Conservation (phyloP, 345 rosid genomes). For the Rhodamnia rubescens region DNA sequence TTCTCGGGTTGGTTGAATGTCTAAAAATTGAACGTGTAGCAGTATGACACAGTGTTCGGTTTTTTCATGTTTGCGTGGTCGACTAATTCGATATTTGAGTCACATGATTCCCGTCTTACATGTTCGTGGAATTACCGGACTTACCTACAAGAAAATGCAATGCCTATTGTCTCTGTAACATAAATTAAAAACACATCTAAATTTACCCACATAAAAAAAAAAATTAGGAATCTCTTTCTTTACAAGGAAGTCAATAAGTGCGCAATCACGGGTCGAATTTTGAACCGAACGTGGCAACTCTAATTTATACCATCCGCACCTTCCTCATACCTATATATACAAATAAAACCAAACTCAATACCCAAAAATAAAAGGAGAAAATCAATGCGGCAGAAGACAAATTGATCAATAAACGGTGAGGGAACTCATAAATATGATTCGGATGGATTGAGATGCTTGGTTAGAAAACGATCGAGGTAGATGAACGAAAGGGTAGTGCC, state of each 20-base stretch:
- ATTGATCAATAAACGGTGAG: neutral
- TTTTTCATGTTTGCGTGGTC: neutral
- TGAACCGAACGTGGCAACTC: neutral
- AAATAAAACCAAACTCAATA: neutral
- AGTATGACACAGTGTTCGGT: accelerated
- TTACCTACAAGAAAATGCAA: neutral
- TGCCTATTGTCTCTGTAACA: neutral
- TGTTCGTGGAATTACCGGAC: neutral
- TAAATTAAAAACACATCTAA: neutral
- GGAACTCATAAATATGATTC: neutral
- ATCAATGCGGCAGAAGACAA: neutral
- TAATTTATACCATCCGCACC: neutral
- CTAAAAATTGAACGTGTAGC: neutral
- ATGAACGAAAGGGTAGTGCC: neutral
- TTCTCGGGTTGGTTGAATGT: neutral
- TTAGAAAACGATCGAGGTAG: neutral
- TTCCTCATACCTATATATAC: neutral
- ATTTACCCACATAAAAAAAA: neutral
- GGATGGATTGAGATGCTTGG: neutral
- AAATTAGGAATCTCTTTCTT: neutral
- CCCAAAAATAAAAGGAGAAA: neutral
- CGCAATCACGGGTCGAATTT: neutral
- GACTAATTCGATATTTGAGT: neutral
- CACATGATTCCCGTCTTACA: neutral
- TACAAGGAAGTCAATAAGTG: neutral